Conservation (phyloP, 352 stramenopile genomes). For the Pythium pectinolyticum region DNA sequence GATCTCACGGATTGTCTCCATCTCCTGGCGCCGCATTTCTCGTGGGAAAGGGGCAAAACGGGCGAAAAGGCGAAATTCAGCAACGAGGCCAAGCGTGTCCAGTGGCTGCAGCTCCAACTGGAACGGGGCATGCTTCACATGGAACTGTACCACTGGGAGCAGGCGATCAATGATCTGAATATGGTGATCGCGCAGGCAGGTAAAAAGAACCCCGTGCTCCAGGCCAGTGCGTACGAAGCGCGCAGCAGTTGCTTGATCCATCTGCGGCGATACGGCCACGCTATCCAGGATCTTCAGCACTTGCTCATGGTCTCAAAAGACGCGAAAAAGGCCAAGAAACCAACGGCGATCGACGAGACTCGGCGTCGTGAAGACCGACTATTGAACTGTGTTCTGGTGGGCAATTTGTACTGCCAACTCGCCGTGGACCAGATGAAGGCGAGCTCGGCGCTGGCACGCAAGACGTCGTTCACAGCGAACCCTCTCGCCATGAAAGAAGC, state of each 20-base stretch:
- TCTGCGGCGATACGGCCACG: constrained; percentile 37
- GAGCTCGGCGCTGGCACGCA: constrained; percentile 30
- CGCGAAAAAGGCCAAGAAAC: constrained; percentile 16
- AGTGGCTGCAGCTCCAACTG: constrained; percentile 52
- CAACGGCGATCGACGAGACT: constrained; percentile 1
- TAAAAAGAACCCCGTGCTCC: constrained; percentile 31
- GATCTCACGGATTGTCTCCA: constrained; percentile 48
- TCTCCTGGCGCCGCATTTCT: constrained; percentile 37
- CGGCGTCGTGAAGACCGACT: constrained; percentile 28
- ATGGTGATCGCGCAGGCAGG: constrained; percentile 42
- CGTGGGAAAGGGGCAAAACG: constrained; percentile 38
- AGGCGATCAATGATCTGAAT: constrained; percentile 43
- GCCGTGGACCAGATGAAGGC: constrained; percentile 47
- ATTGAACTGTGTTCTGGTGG: constrained; percentile 45
- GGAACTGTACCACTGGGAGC: constrained; percentile 40
- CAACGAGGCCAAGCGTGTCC: constrained; percentile 38
- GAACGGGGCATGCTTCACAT: constrained; percentile 42
- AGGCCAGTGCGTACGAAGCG: constrained; percentile 34
- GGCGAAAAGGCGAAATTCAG: constrained; percentile 31
- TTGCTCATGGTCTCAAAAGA: constrained; percentile 27
- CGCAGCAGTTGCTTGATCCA: constrained; percentile 40
- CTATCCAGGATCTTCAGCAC: constrained; percentile 53
- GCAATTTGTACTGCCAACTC: constrained; percentile 60
- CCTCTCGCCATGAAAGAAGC: constrained; percentile 29
- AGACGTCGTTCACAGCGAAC: constrained; percentile 27